Conservation (phyloP, 139 green algal genomes). For the Volvox reticuliferus region DNA sequence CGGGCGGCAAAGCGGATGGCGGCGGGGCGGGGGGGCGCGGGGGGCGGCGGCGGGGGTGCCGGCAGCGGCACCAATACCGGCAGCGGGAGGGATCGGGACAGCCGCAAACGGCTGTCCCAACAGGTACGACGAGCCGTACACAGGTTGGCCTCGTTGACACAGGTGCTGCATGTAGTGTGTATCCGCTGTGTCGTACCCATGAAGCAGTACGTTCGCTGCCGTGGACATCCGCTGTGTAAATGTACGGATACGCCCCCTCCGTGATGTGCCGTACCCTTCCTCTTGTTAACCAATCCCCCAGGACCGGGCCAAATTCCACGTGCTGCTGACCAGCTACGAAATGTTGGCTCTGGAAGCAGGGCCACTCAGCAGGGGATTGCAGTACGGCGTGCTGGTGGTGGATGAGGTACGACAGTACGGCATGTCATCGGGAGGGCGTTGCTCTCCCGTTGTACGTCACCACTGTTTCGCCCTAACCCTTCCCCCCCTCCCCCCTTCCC, state of each 20-base stretch:
- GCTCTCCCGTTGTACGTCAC: too few species aligned
- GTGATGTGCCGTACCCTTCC: too few species aligned
- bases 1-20: not conserved
- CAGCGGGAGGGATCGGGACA: not conserved
- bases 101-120: not conserved
- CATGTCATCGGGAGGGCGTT: not conserved
- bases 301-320: slow-evolving; percentile 76
- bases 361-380: slow-evolving; percentile 55
- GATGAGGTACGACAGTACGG: slow-evolving; percentile 22
- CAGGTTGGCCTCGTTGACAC: too few species aligned
- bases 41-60: not conserved
- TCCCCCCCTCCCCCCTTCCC: not conserved
- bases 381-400: slow-evolving; percentile 67
- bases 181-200: too few species aligned
- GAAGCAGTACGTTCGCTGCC: too few species aligned
- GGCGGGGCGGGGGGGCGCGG: not conserved
- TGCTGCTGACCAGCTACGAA: slow-evolving; percentile 79
- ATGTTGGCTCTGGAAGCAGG: slow-evolving; percentile 61
- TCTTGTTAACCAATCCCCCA: slow-evolving; percentile 38
- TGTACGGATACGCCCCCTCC: too few species aligned
- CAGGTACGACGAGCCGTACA: not conserved
- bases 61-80: not conserved
- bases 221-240: too few species aligned
- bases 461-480: not conserved
- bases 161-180: too few species aligned